Evolutionary conservation across 257 asterid genomes (phyloP).

Genomic region (Coffea canephora): DNA sequence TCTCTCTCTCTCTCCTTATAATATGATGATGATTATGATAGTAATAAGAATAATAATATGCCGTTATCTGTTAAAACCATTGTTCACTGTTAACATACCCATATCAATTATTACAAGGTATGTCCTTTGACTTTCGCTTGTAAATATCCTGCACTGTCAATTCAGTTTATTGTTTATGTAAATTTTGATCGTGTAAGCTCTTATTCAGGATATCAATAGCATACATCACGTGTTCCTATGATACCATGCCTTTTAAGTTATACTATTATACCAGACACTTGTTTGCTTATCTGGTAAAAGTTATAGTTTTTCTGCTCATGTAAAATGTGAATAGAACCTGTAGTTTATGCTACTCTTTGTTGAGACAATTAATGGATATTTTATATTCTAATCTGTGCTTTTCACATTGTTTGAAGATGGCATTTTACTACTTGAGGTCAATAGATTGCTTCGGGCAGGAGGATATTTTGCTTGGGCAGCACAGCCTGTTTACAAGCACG

Average conservation of each 20-base stretch:
- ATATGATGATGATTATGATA: background rate
- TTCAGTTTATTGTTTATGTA: background rate
- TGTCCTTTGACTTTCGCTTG: background rate
- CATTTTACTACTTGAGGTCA: constrained; percentile 87
- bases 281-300: background rate
- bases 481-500: constrained; percentile 96
- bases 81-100: background rate
- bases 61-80: background rate
- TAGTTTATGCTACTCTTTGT: background rate
- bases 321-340: background rate
- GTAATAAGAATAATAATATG: too few relatives aligned
- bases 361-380: background rate
- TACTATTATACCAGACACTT: background rate
- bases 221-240: background rate
- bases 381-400: constrained; percentile 1
- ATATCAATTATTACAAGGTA: background rate
- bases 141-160: background rate
- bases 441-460: constrained; percentile 92
- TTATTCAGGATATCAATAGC: background rate
- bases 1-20: too few relatives aligned
- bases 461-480: constrained; percentile 98
- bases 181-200: background rate
- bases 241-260: background rate
- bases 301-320: background rate
- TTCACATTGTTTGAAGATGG: constrained; percentile 56